Percentiles rank a stretch among this genome's conserved stretches.
Evolutionary conservation across 1,284 basidiomycete genomes (phyloP).

Genomic region (Afroboletus lepidellus): DNA sequence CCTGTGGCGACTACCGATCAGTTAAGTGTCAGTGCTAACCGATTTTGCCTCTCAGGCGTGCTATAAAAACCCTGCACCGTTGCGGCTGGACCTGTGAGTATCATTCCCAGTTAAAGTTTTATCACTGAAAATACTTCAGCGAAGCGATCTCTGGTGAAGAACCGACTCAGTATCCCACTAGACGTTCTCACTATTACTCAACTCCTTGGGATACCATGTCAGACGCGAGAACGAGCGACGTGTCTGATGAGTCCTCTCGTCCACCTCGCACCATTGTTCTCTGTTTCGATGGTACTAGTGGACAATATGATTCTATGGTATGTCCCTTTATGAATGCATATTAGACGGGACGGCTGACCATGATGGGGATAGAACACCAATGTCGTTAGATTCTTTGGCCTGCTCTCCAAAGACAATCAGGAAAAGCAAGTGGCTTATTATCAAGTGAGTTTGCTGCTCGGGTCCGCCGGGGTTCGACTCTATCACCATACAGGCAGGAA

Average conservation of each 20-base stretch:
- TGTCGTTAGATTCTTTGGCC: slow-evolving; percentile 63
- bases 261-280: slow-evolving; percentile 49
- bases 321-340: slow-evolving; percentile 8
- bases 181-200: background rate
- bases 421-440: slow-evolving; percentile 66
- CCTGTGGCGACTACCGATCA: background rate
- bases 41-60: background rate
- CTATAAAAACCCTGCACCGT: background rate
- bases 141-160: background rate
- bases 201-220: slow-evolving; percentile 15
- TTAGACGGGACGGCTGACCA: background rate
- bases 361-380: slow-evolving; percentile 58
- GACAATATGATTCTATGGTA: slow-evolving; percentile 44
- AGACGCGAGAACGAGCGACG: background rate
- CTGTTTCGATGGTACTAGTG: slow-evolving; percentile 64
- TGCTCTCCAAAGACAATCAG: slow-evolving; percentile 57
- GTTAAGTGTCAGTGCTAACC: background rate
- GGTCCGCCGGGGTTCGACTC: background rate
- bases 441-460: slow-evolving; percentile 43
- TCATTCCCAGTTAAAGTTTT: slow-evolving; percentile 1
- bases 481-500: slow-evolving; percentile 45
- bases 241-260: slow-evolving; percentile 2
- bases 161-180: background rate
- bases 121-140: background rate
- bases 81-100: background rate